A percentile compares a stretch with the other conserved stretches of the same genome.
These are phyloP conservation scores for Vicia faba DNA, from an alignment of 306 rosid species.

Conservation along the genomic window DNA sequence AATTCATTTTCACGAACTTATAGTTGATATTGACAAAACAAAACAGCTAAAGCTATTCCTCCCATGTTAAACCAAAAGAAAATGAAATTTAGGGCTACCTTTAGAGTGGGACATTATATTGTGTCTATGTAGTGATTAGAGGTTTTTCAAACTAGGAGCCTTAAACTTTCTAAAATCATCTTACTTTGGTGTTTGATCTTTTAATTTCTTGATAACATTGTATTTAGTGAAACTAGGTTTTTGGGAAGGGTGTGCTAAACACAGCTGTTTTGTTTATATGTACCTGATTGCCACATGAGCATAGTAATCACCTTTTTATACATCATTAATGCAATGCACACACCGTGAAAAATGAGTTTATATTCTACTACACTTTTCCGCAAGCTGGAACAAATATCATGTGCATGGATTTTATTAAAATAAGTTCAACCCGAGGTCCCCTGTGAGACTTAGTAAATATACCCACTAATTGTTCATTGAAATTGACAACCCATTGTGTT, in stretches of 20 bases:
- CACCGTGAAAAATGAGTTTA: background rate
- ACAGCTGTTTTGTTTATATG: background rate
- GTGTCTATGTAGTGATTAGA: background rate
- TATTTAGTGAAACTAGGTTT: slow-evolving; percentile 4
- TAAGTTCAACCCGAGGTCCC: background rate
- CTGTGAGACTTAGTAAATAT: background rate
- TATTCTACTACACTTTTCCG: background rate
- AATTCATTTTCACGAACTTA: slow-evolving; percentile 6
- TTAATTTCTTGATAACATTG: slow-evolving; percentile 11
- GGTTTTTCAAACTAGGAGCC: slow-evolving; percentile 12
- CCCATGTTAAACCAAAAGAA: background rate
- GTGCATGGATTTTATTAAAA: background rate
- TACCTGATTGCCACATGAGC: background rate
- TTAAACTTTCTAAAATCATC: slow-evolving; percentile 11
- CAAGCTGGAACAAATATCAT: background rate
- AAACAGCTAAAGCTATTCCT: background rate
- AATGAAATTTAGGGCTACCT: background rate
- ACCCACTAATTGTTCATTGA: background rate
- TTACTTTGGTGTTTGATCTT: background rate
- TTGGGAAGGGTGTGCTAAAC: background rate
- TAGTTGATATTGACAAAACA: background rate
- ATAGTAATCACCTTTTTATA: background rate
- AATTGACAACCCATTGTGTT: background rate
- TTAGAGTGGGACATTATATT: background rate
- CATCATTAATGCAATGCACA: background rate